Base-by-base conservation (phyloP, 176 grass and related monocot genomes). In the Pontederia paniculata region DNA sequence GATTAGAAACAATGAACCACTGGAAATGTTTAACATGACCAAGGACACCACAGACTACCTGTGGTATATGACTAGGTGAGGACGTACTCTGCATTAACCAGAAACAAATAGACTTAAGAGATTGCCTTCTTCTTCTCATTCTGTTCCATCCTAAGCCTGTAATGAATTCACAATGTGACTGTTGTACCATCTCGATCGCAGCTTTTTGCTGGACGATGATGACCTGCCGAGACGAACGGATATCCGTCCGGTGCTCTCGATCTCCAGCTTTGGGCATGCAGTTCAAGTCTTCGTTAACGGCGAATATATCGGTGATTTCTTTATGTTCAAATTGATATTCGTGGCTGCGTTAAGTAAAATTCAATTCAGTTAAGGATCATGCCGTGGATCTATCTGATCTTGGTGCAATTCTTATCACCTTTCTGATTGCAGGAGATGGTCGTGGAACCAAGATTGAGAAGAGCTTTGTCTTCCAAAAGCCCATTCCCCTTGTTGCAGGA, bases 31-130 rank as follows among this genome's bases (percentile, higher is more conserved):
- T 67, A 64, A 77, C 74, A 55, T 81, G 23, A 87, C 86, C 58
- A 90, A 84, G 68, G 86, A 97, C 72, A 90, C 68, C 66, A 81
- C 82, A 2, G 91, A 97, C 60, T 97, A 97, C 70, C 17, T 83
- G 11, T 90, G 91, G 91, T 97, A 87, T 72, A 83, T 76, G 11
- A 84, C 86, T 60, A 82, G 89, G 88, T 94, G 69, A 76, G 8
- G 42, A 48, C 28, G 3, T 37, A 37, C 28, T 37, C 28, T 37
- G 28, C 28, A 37, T 37, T 5, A 37, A 37, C 28, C 0, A 37
- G 5, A 37, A 37, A 6, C 28, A 37, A 37, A 37, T 37, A 37
- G 5, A 37, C 28, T 37, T 37, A 6, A 37, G 28, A 37, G 28
- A 37, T 37, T 6, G 28, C n/a, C n/a, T n/a, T 37, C 28, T 37